phyloP scores from a whole-genome alignment of 2,329 filamentous ascomycete genomes.

The Sclerotinia subarctica region DNA sequence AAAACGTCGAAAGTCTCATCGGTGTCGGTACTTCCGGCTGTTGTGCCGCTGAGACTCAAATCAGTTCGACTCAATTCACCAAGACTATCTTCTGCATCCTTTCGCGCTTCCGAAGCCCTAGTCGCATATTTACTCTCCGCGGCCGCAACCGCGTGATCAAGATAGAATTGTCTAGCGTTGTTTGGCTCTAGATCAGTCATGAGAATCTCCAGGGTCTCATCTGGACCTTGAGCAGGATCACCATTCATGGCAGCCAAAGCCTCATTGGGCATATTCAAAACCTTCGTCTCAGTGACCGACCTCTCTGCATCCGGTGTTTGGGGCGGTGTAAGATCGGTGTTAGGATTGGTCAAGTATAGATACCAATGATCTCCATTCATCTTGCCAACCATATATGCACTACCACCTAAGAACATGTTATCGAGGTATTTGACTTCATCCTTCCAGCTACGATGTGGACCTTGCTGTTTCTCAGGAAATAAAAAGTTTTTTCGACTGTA shows the following conservation, averaged over 20 bases:
- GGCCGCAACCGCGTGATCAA: conserved; percentile 83
- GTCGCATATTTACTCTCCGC: conserved; percentile 76
- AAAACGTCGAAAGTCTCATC: conserved; percentile 77
- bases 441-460: conserved; percentile 95
- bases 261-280: conserved; percentile 38
- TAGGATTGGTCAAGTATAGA: conserved; percentile 89
- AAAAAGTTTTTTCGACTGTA: conserved; percentile 99
- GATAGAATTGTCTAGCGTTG: conserved; percentile 69
- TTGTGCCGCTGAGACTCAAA: conserved; percentile 42
- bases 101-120: conserved; percentile 61
- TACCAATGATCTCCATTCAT: conserved; percentile 99
- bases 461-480: conserved; percentile 89
- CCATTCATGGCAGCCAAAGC: conserved; percentile 33
- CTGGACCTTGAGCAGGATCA: conserved; percentile 42
- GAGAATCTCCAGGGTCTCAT: conserved; percentile 74
- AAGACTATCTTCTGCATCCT: conserved; percentile 56
- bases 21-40: conserved; percentile 37
- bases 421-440: conserved; percentile 93
- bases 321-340: conserved; percentile 75
- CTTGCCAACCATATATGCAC: conserved; percentile 99
- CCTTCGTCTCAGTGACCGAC: conserved; percentile 36
- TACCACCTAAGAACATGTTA: conserved; percentile 85
- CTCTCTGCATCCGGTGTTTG: conserved; percentile 63
- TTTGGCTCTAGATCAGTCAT: conserved; percentile 70
- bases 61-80: conserved; percentile 53